Evolutionary conservation across 345 rosid species (phyloP).

Genomic region (Eucalyptus melliodora): DNA sequence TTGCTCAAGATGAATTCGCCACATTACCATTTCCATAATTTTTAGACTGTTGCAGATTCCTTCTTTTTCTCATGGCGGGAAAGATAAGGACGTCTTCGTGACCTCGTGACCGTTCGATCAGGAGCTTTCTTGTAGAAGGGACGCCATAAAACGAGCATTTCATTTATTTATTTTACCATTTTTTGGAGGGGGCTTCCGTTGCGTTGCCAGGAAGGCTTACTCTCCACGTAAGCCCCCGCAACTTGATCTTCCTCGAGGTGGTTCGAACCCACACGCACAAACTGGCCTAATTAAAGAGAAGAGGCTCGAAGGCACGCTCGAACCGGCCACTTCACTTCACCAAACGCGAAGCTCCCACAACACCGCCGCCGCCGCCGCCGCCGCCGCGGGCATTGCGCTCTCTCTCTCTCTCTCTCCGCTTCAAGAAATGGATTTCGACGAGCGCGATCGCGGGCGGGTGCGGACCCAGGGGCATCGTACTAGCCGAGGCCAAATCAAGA

Average conservation of each 20-base stretch:
- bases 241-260: neutral
- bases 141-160: too few species aligned
- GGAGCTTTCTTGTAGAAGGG: too few species aligned
- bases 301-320: neutral
- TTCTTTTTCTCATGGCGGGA: neutral
- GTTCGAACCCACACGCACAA: neutral
- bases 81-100: neutral
- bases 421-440: neutral
- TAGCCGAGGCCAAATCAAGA: neutral
- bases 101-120: too few species aligned
- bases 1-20: rapidly evolving
- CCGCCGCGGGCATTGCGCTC: too few species aligned
- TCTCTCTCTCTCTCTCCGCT: neutral
- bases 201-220: neutral
- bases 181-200: too few species aligned
- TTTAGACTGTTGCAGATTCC: neutral
- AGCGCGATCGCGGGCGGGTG: neutral
- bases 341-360: neutral
- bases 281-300: too few species aligned
- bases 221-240: neutral
- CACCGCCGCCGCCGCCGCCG: neutral
- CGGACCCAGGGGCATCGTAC: neutral
- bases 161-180: neutral
- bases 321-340: neutral
- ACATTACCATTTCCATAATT: neutral